Conservation (phyloP, 2,329 filamentous ascomycete genomes). For the Aspergillus proliferans region DNA sequence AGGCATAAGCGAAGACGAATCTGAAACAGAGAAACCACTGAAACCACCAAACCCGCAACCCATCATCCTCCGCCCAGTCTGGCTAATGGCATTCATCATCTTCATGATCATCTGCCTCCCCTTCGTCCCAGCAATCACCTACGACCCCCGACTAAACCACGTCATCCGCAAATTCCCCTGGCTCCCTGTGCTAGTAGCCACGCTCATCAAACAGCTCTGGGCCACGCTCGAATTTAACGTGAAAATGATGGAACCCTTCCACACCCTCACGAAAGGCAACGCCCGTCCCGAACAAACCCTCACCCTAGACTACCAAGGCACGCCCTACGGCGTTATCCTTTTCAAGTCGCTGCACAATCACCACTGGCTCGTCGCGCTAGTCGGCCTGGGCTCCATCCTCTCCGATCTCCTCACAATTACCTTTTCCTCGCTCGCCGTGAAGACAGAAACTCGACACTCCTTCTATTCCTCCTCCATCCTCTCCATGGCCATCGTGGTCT, state of each 20-base stretch:
- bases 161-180: constrained; percentile 39
- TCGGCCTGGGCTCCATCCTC: constrained; percentile 40
- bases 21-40: constrained; percentile 19
- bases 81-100: constrained; percentile 3
- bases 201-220: constrained; percentile 43
- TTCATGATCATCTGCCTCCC: constrained; percentile 31
- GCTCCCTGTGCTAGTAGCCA: constrained; percentile 41
- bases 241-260: constrained; percentile 45
- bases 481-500: constrained; percentile 58
- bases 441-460: constrained; percentile 47
- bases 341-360: constrained; percentile 38
- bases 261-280: constrained; percentile 39
- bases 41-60: constrained; percentile 36
- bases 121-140: constrained; percentile 39
- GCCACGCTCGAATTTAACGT: constrained; percentile 43
- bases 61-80: constrained; percentile 34
- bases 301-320: constrained; percentile 46
- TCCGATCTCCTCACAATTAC: constrained; percentile 45
- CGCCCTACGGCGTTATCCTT: constrained; percentile 40
- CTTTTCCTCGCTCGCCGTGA: constrained; percentile 42
- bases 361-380: constrained; percentile 42
- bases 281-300: constrained; percentile 41
- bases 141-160: constrained; percentile 28
- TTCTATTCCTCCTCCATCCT: constrained; percentile 62
- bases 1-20: constrained; percentile 25